These are phyloP conservation scores for Lipomyces sp. DNA, from an alignment of 805 yeast species.

Conservation along the genomic window DNA sequence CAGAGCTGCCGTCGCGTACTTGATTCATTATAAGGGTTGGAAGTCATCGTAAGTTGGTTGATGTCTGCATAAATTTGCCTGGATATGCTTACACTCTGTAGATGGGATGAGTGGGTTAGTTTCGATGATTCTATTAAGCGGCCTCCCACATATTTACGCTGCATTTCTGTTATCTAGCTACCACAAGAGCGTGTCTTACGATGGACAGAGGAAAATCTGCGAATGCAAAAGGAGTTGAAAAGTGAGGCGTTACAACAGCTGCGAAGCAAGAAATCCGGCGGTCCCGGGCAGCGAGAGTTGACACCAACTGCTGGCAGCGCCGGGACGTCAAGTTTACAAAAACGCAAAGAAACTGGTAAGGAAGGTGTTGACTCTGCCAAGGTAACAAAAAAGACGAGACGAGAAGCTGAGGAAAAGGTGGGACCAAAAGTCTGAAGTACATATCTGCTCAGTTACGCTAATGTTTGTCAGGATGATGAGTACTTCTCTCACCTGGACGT, in stretches of 20 bases:
- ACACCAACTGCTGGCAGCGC: conserved; percentile 26
- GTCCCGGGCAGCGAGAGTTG: conserved; percentile 29
- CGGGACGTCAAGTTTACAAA: conserved; percentile 7
- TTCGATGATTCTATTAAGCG: neutral
- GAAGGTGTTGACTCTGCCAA: conserved; percentile 22
- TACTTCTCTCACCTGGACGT: conserved; percentile 53
- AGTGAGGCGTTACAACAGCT: conserved; percentile 49
- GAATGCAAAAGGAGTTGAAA: conserved; percentile 64
- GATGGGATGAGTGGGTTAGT: conserved; percentile 94
- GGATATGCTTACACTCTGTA: neutral
- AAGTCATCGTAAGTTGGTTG: conserved; percentile 59
- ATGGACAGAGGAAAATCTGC: conserved; percentile 68
- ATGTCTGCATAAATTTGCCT: neutral
- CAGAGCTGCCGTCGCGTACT: conserved; percentile 54
- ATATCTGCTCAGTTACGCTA: neutral
- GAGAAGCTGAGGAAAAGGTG: conserved; percentile 36
- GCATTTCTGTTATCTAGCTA: conserved; percentile 10
- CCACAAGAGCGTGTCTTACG: conserved; percentile 67
- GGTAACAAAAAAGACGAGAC: conserved; percentile 25
- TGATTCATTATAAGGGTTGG: conserved; percentile 94
- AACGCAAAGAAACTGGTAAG: conserved; percentile 36
- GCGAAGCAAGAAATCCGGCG: conserved; percentile 40
- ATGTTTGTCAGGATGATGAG: conserved; percentile 27
- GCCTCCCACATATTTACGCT: neutral
- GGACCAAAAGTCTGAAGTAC: neutral